These are phyloP conservation scores for Quercus rubra DNA, from an alignment of 306 rosid species.

Conservation along the genomic window DNA sequence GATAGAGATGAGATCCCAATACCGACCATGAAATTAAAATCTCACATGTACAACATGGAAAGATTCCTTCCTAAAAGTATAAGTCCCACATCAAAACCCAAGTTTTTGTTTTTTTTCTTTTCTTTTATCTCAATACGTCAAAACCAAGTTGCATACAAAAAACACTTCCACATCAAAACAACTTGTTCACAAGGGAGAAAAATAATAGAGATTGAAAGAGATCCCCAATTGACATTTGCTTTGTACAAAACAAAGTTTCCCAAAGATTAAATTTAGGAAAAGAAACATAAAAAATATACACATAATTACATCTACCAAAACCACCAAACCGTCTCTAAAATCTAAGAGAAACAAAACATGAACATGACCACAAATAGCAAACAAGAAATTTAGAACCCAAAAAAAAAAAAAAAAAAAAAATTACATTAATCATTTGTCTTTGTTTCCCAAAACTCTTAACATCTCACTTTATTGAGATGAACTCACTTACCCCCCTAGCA, in stretches of 20 bases:
- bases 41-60: background rate
- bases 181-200: background rate
- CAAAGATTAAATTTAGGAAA: background rate
- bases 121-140: background rate
- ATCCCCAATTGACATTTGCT: slow-evolving; percentile 2
- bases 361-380: background rate
- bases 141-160: background rate
- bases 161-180: background rate
- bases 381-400: background rate
- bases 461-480: slow-evolving; percentile 5
- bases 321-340: slow-evolving; percentile 17
- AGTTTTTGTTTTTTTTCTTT: background rate
- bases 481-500: background rate
- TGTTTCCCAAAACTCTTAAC: background rate
- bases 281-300: slow-evolving; percentile 11
- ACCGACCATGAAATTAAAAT: background rate
- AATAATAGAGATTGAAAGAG: background rate
- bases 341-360: background rate
- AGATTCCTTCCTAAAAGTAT: background rate
- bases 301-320: slow-evolving; percentile 35
- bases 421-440: background rate
- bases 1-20: background rate
- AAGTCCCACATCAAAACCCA: too few relatives aligned
- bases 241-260: slow-evolving; percentile 20
- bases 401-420: background rate